Evolutionary conservation across 306 rosid genomes (phyloP).

Genomic region (Gleditsia sinensis): DNA sequence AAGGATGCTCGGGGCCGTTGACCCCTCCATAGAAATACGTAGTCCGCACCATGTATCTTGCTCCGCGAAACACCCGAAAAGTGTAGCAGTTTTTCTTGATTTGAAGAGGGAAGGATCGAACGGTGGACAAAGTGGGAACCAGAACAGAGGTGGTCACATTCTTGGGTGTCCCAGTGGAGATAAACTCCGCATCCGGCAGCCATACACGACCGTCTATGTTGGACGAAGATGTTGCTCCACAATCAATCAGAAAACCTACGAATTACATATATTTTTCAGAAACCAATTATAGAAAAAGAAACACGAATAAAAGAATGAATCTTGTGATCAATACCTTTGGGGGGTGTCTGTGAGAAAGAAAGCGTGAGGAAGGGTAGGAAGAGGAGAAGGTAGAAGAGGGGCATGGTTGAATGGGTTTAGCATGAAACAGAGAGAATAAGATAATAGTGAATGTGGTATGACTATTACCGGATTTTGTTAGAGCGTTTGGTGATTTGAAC

Average conservation of each 20-base stretch:
- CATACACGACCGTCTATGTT: slow-evolving; percentile 49
- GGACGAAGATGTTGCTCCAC: slow-evolving; percentile 51
- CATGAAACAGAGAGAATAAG: neutral
- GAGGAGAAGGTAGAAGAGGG: slow-evolving; percentile 40
- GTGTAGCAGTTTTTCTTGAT: slow-evolving; percentile 66
- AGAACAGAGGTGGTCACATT: slow-evolving; percentile 40
- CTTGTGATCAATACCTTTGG: slow-evolving; percentile 44
- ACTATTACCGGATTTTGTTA: neutral
- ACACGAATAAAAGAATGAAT: neutral
- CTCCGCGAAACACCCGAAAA: slow-evolving; percentile 54
- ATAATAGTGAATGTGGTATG: too few species aligned
- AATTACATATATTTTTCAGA: neutral
- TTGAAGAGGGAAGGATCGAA: slow-evolving; percentile 63
- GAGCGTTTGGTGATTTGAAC: slow-evolving; percentile 29
- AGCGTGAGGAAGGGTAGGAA: slow-evolving; percentile 40
- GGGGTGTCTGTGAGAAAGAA: slow-evolving; percentile 43
- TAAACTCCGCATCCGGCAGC: slow-evolving; percentile 55
- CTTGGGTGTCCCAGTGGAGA: slow-evolving; percentile 54
- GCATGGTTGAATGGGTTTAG: slow-evolving; percentile 45
- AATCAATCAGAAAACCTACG: slow-evolving; percentile 54
- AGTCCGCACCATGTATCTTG: slow-evolving; percentile 66
- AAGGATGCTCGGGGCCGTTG: slow-evolving; percentile 47
- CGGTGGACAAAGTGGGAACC: slow-evolving; percentile 50
- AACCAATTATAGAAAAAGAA: neutral
- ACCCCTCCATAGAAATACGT: slow-evolving; percentile 78